Evolutionary conservation across 306 rosid genomes (phyloP).

Genomic region (Hippophae gyantsensis): DNA sequence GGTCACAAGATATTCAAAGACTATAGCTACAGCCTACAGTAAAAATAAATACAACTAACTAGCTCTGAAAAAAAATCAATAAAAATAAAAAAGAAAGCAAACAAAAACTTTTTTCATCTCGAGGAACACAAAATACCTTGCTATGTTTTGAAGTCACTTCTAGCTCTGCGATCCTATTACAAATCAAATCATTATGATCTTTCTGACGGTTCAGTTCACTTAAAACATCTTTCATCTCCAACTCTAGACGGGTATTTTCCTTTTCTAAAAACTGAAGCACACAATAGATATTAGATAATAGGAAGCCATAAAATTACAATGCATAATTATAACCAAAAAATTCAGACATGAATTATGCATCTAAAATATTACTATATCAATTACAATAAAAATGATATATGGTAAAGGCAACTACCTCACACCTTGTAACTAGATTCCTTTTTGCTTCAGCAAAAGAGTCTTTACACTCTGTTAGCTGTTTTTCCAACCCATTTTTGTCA

Average conservation of each 20-base stretch:
- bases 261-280: slow-evolving; percentile 39
- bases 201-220: slow-evolving; percentile 36
- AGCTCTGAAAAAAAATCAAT: not conserved
- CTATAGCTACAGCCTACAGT: too few relatives aligned
- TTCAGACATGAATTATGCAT: not conserved
- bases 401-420: slow-evolving; percentile 48
- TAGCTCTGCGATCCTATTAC: slow-evolving; percentile 32
- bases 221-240: slow-evolving; percentile 31
- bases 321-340: not conserved
- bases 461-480: slow-evolving; percentile 34
- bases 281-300: slow-evolving; percentile 2
- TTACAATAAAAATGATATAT: slow-evolving; percentile 4
- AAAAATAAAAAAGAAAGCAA: not conserved
- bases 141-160: slow-evolving; percentile 35
- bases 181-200: slow-evolving; percentile 35
- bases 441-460: slow-evolving; percentile 33
- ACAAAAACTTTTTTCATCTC: not conserved
- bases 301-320: too few relatives aligned
- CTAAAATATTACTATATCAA: slow-evolving; percentile 4
- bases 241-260: slow-evolving; percentile 37
- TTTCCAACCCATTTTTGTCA: slow-evolving; percentile 34
- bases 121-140: slow-evolving; percentile 32
- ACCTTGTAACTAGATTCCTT: slow-evolving; percentile 37
- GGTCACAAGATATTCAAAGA: too few relatives aligned
- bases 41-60: not conserved